Base-by-base conservation (phyloP, 768 basidiomycete genomes). In the Lactarius evosmus region DNA sequence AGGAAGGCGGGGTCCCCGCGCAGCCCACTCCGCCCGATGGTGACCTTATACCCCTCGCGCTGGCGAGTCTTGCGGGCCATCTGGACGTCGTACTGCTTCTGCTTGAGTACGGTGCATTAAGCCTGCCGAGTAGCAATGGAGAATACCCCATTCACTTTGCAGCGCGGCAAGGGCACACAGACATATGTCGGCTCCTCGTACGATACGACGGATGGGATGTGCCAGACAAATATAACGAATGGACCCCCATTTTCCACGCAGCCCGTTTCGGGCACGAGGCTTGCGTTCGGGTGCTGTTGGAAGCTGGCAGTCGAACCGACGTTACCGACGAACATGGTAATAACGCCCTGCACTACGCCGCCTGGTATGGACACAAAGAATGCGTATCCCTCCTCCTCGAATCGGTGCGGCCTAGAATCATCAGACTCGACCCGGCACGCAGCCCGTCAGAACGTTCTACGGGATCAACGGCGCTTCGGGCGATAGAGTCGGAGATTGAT, bases 161-260 rank as follows among this genome's bases (percentile, higher is more conserved):
- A 27, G 95, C 95, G 8, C 85, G 91, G 61, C 90, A 93, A 72
- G 97, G 97, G 4, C 95, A 97, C 67, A 83, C 82, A 8, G 84
- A 87, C n/a, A 85, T 97, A 22, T 96, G 95, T 73, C 80, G 77
- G 62, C 75, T 93, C 7, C 83, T 99, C 36, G 77, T 94, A 4
- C 78, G 78, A 33, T 85, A 85, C 44, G 88, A 85, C 55, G 93
- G 87, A 41, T 93, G 87, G 86, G 93, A 93, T 74, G 80, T 83
- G 8, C 86, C 88, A 1, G 97, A 99, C 80, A 98, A 95, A 75
- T 98, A 96, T 75, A 91, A 96, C 72, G 93, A 97, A 73, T 98
- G 96, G 94, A 98, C 95, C 7, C 97, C 97, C 29, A 80, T 98
- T 50, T 94, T 95, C 72, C 95, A 98, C 74, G 94, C 97, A 3